Evolutionary conservation across 345 rosid species (phyloP).

Genomic region (Garcia nutans): DNA sequence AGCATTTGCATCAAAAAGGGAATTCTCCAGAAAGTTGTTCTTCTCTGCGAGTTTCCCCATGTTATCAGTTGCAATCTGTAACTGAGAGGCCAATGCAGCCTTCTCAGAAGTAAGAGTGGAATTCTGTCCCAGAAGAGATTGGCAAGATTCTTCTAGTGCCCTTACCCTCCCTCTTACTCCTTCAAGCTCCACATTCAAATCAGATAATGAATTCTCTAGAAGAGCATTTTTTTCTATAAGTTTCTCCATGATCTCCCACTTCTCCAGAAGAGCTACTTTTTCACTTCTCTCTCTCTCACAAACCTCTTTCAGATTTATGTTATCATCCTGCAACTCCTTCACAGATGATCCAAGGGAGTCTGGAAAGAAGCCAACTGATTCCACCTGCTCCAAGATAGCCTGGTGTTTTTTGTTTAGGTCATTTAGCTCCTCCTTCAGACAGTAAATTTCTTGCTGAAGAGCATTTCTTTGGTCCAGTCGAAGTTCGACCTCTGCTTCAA

Average conservation of each 20-base stretch:
- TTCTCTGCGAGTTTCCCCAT: constrained; percentile 59
- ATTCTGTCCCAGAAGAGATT: constrained; percentile 59
- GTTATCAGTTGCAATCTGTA: constrained; percentile 50
- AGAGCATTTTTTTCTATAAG: constrained; percentile 72
- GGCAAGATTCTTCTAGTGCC: constrained; percentile 62
- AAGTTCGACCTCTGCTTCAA: constrained; percentile 89
- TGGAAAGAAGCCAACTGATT: constrained; percentile 61
- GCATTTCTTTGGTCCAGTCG: constrained; percentile 90
- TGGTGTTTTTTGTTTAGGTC: constrained; percentile 65
- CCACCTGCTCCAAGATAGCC: constrained; percentile 62
- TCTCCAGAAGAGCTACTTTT: constrained; percentile 56
- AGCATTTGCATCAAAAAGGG: constrained; percentile 66
- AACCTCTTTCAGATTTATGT: constrained; percentile 50
- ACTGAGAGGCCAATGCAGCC: constrained; percentile 50
- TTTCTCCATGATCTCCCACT: constrained; percentile 73
- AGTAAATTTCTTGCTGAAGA: constrained; percentile 95
- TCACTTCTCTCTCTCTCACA: constrained; percentile 53
- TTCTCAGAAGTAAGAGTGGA: constrained; percentile 64
- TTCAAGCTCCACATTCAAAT: constrained; percentile 80
- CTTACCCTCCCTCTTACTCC: constrained; percentile 63
- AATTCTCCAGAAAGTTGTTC: constrained; percentile 65
- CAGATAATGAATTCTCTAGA: constrained; percentile 85
- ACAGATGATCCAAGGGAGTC: constrained; percentile 62
- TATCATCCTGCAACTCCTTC: constrained; percentile 64
- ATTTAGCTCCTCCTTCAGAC: constrained; percentile 89